A percentile compares a stretch with the other conserved stretches of the same genome.
Conservation (phyloP, 306 rosid species). For the Pueraria montana region DNA sequence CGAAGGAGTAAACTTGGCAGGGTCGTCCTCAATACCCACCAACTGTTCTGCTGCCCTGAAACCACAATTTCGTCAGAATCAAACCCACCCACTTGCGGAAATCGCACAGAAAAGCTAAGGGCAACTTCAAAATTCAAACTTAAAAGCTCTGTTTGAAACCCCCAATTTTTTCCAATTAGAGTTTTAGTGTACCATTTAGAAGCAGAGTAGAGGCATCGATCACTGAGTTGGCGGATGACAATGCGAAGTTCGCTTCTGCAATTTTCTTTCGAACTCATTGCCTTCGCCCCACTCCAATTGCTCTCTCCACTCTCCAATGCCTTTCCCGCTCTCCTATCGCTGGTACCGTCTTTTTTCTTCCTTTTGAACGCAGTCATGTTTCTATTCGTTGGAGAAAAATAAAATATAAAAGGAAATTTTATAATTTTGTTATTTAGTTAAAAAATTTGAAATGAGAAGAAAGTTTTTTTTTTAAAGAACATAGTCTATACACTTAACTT, state of each 20-base stretch:
- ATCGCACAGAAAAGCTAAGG: too few species aligned
- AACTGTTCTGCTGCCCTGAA: slow-evolving; percentile 77
- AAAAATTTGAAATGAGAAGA: too few species aligned
- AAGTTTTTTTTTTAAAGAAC: too few species aligned
- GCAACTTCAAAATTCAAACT: not conserved
- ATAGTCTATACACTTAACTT: too few species aligned
- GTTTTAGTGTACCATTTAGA: slow-evolving; percentile 72
- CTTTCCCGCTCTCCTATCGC: not conserved
- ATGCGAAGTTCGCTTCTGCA: slow-evolving; percentile 89
- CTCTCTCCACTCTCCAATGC: not conserved
- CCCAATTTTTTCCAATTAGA: not conserved
- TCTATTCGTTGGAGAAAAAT: too few species aligned
- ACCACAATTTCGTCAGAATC: not conserved
- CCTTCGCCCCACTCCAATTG: slow-evolving; percentile 18
- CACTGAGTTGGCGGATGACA: slow-evolving; percentile 84
- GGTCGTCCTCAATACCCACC: too few species aligned
- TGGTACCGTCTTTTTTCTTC: too few species aligned
- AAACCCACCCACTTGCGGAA: too few species aligned
- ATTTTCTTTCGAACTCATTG: slow-evolving; percentile 82
- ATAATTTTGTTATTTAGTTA: too few species aligned
- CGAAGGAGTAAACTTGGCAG: slow-evolving; percentile 85
- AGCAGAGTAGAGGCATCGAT: not conserved
- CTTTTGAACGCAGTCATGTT: too few species aligned
- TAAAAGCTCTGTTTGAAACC: too few species aligned
- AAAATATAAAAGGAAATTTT: too few species aligned